These are phyloP conservation scores for Kingdonia uniflora DNA, from an alignment of 164 flowering plant genomes.

Conservation along the genomic window DNA sequence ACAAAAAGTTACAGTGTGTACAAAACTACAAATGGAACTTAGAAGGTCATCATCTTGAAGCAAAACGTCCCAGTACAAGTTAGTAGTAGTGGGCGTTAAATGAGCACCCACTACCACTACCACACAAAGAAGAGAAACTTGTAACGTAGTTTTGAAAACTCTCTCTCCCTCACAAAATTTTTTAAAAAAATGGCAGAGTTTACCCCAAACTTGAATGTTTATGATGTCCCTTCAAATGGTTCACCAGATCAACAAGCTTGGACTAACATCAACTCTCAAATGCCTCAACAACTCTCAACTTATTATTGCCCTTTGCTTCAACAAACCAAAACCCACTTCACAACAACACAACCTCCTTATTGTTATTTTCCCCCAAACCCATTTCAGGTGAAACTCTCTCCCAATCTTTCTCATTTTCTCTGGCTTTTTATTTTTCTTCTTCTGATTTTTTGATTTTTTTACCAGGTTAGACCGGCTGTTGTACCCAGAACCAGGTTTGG, in stretches of 20 bases:
- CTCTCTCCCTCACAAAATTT: slow-evolving; percentile 6
- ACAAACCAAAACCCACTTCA: slow-evolving; percentile 6
- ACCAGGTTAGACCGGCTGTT: not conserved
- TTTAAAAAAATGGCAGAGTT: slow-evolving; percentile 24
- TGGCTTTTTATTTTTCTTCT: not conserved
- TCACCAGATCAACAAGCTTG: not conserved
- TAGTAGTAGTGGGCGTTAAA: no score
- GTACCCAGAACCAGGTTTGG: not conserved
- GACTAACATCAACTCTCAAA: slow-evolving; percentile 3
- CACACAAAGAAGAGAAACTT: slow-evolving; percentile 9
- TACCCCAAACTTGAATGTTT: slow-evolving; percentile 32
- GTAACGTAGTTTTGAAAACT: slow-evolving; percentile 14
- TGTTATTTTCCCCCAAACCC: slow-evolving; percentile 1
- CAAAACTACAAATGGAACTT: no score
- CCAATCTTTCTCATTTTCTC: not conserved
- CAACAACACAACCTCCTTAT: not conserved
- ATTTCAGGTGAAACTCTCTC: slow-evolving; percentile 3
- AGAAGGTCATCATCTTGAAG: no score
- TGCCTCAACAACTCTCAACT: slow-evolving; percentile 19
- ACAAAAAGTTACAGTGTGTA: no score
- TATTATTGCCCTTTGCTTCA: slow-evolving; percentile 7
- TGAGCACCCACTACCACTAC: not conserved
- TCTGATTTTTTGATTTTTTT: not conserved
- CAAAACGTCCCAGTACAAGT: no score
- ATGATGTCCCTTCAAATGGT: slow-evolving; percentile 27